Conservation (phyloP, 768 basidiomycete species). For the Boletus speciosus region DNA sequence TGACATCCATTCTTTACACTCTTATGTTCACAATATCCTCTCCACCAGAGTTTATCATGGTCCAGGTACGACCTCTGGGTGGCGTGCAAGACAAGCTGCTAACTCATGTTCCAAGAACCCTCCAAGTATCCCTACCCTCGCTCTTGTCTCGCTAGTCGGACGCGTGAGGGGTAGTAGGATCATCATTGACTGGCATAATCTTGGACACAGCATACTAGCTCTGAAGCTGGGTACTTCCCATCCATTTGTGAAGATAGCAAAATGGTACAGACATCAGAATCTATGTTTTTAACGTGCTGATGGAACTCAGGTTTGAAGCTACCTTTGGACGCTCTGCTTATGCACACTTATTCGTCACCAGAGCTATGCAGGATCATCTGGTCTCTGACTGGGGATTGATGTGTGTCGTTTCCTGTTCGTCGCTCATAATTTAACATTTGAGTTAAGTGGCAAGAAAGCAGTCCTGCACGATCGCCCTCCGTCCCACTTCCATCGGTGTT, state of each 20-base stretch:
- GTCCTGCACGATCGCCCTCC: constrained; percentile 92
- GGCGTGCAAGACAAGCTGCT: background rate
- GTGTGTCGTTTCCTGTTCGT: constrained; percentile 43
- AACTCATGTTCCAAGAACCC: constrained; percentile 65
- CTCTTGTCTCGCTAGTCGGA: constrained; percentile 74
- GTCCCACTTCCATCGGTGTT: constrained; percentile 69
- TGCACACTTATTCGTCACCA: constrained; percentile 91
- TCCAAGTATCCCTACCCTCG: constrained; percentile 91
- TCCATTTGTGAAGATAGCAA: constrained; percentile 68
- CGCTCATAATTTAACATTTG: constrained; percentile 2
- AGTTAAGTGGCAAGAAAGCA: constrained; percentile 65
- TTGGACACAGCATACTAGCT: constrained; percentile 90
- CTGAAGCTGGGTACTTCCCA: constrained; percentile 71
- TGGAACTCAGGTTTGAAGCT: constrained; percentile 66
- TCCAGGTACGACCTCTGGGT: constrained; percentile 61
- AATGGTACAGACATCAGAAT: constrained; percentile 48
- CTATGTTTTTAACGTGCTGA: constrained; percentile 2
- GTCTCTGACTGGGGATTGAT: constrained; percentile 69
- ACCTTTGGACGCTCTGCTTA: constrained; percentile 78
- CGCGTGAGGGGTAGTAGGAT: constrained; percentile 71
- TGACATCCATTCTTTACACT: constrained; percentile 54
- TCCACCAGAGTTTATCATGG: constrained; percentile 82
- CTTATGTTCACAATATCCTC: constrained; percentile 57
- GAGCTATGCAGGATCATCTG: constrained; percentile 76
- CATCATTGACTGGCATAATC: constrained; percentile 99